Base-by-base conservation (phyloP, 2,329 filamentous ascomycete genomes). In the Cladosporium sp. region DNA sequence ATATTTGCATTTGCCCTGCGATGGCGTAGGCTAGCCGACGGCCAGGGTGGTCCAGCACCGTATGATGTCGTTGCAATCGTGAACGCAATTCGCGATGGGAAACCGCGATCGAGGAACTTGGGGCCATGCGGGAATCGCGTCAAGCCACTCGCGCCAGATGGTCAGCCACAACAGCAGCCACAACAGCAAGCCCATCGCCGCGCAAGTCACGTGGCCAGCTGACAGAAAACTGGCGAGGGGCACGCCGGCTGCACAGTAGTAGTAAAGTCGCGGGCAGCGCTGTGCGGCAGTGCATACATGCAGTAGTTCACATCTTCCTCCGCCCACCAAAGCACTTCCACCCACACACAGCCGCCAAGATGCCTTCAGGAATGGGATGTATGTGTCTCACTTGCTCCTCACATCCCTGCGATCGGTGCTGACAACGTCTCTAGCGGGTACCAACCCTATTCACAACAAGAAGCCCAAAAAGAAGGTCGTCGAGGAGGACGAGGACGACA, bases 401-500 rank as follows among this genome's bases (percentile, higher is more conserved):
- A 24, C 20, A 12, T 28, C 3, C 12, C 36, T 42, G 39, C 39
- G 28, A 32, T 5, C 22, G 19, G n/a, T 34, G 24, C 53, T 56
- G 37, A 56, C 53, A 32, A 20, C 7, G 17, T 50, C 44, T 12
- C 15, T 65, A 80, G 77, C 76, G 61, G 78, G 78, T 59, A 80
- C 78, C 53, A 80, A 80, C 71, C 77, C 78, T n/a, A 79, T 80
- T 65, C 78, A 80, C 77, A 80, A 80, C 76, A 97, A 96, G 87
- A 83, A 88, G 65, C 80, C 90, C 61, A 97, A 96, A 86, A 95
- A 93, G 69, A 75, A 75, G 83, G 81, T 83, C 55, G 80, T 82
- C 71, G 88, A 87, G 75, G 91, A 96, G 52, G 75, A 92, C 58
- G 92, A 96, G 72, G 91, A 96, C 0, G 91, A 96, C 64, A 75